A percentile compares a stretch with the other conserved stretches of the same genome.
Evolutionary conservation across 23 red algal species (phyloP).

Genomic region (Gracilariopsis chorda): DNA sequence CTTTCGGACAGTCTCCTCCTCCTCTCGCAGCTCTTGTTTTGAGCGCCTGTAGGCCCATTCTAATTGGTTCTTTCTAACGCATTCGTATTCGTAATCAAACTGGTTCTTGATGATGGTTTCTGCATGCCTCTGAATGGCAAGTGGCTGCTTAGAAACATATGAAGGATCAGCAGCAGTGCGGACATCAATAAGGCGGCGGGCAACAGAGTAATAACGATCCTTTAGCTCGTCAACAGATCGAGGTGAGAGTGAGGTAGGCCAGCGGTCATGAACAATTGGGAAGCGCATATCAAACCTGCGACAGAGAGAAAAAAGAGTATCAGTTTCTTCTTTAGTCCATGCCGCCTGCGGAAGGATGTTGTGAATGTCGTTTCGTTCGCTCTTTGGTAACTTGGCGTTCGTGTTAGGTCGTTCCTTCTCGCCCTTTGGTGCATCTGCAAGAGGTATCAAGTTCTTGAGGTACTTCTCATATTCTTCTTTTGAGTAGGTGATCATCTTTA

Average conservation of each 20-base stretch:
- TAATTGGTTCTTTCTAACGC: slow-evolving; percentile 85
- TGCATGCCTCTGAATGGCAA: slow-evolving; percentile 77
- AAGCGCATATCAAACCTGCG: slow-evolving; percentile 80
- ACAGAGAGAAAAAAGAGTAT: slow-evolving; percentile 73
- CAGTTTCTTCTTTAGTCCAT: slow-evolving; percentile 91
- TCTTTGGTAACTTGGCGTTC: slow-evolving; percentile 9
- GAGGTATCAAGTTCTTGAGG: background rate
- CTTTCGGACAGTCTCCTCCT: slow-evolving; percentile 83
- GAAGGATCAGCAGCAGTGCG: slow-evolving; percentile 9
- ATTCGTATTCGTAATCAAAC: slow-evolving; percentile 97
- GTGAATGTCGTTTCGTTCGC: background rate
- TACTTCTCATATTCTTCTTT: slow-evolving; percentile 69
- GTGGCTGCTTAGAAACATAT: background rate
- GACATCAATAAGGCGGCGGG: slow-evolving; percentile 61
- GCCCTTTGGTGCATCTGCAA: background rate
- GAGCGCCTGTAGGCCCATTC: slow-evolving; percentile 63
- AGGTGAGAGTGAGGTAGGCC: slow-evolving; percentile 47
- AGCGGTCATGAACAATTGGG: slow-evolving; percentile 85
- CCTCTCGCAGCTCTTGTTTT: slow-evolving; percentile 75
- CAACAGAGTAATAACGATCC: slow-evolving; percentile 92
- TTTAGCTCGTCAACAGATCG: slow-evolving; percentile 84
- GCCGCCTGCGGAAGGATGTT: slow-evolving; percentile 22
- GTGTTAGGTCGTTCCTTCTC: slow-evolving; percentile 18
- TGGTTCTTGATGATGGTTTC: slow-evolving; percentile 83
- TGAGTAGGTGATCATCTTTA: slow-evolving; percentile 71